Evolutionary conservation across 257 asterid species (phyloP).

Genomic region (Striga asiatica): DNA sequence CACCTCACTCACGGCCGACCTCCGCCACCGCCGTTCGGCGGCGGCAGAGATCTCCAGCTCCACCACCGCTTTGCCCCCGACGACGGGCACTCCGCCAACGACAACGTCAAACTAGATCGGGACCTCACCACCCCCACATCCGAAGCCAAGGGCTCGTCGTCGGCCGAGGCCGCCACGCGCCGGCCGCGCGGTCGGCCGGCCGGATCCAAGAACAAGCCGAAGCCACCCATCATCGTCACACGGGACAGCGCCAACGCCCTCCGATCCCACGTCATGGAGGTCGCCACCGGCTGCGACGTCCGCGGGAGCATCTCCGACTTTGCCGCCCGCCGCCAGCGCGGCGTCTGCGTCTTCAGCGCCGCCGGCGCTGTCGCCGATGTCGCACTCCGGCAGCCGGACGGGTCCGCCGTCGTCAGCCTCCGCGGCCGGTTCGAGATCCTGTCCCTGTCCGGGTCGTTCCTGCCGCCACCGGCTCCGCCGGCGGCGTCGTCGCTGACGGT

Average conservation of each 20-base stretch:
- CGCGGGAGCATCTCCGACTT: conserved; percentile 65
- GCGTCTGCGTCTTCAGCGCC: conserved; percentile 73
- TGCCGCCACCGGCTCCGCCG: conserved; percentile 90
- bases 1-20: conserved; percentile 75
- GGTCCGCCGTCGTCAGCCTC: conserved; percentile 63
- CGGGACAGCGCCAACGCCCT: conserved; percentile 90
- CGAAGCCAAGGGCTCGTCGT: conserved; percentile 24
- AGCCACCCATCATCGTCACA: conserved; percentile 87
- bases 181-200: conserved; percentile 82
- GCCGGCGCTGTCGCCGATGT: conserved; percentile 78
- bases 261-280: conserved; percentile 78
- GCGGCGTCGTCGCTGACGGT: conserved; percentile 78
- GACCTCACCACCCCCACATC: conserved; percentile 24
- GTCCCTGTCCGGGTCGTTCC: conserved; percentile 72
- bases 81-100: conserved; percentile 48
- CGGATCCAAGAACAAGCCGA: conserved; percentile 82
- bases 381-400: conserved; percentile 63
- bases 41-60: conserved; percentile 59
- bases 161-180: conserved; percentile 29
- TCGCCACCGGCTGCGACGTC: conserved; percentile 65
- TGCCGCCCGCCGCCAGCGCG: conserved; percentile 77
- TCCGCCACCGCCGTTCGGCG: conserved; percentile 74
- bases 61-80: conserved; percentile 33
- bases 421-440: conserved; percentile 82
- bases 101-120: conserved; percentile 24